Evolutionary conservation across 306 rosid species (phyloP).

Genomic region (Trichosanthes truncata): DNA sequence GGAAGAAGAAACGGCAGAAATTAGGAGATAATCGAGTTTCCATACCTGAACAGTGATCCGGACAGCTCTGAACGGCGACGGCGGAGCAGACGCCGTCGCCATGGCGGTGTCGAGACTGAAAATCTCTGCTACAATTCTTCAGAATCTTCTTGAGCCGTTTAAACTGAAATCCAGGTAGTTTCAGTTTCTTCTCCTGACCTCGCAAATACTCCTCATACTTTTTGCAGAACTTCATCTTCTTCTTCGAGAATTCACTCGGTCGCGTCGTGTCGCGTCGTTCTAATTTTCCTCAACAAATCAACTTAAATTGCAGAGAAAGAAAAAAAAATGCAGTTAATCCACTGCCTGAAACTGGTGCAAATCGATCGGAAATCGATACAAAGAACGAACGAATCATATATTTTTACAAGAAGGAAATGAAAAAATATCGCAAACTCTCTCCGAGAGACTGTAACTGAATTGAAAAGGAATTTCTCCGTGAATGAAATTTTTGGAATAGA

Average conservation of each 20-base stretch:
- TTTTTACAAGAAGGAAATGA: not conserved
- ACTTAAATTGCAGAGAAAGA: not conserved
- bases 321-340: not conserved
- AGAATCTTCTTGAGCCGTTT: constrained; percentile 84
- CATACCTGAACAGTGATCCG: constrained; percentile 62
- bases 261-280: not conserved
- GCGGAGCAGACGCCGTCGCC: not conserved
- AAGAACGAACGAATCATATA: not conserved
- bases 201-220: constrained; percentile 75
- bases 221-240: constrained; percentile 93
- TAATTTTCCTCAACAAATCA: not conserved
- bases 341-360: not conserved
- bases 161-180: constrained; percentile 71
- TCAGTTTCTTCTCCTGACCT: constrained; percentile 56
- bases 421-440: not conserved
- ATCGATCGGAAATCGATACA: not conserved
- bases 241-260: constrained; percentile 6
- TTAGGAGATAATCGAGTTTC: not conserved
- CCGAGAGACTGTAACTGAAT: not conserved
- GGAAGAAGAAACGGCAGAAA: not conserved
- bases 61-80: constrained; percentile 12
- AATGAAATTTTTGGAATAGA: not conserved
- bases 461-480: not conserved
- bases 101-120: constrained; percentile 23
- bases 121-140: constrained; percentile 52